A percentile compares a stretch with the other conserved stretches of the same genome.
Conservation (phyloP, 2,329 filamentous ascomycete species). For the Xylaria hypoxylon region DNA sequence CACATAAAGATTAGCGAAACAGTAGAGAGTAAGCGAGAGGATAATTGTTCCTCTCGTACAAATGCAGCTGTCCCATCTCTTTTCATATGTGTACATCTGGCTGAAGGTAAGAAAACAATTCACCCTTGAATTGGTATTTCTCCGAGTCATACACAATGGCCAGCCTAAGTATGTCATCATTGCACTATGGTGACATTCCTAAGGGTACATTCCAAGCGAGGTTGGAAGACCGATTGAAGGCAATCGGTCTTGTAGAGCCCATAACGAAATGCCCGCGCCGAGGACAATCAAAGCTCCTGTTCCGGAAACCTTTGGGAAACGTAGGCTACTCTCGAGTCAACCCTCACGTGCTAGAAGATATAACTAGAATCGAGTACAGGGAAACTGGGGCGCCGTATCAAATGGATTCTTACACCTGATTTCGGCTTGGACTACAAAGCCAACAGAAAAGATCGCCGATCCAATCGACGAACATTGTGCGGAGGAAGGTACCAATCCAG, state of each 20-base stretch:
- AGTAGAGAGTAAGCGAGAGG: not conserved
- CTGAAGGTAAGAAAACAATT: not conserved
- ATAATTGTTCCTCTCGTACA: not conserved
- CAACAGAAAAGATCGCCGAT: slow-evolving; percentile 53
- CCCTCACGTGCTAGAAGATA: not conserved
- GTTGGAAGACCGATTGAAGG: slow-evolving; percentile 16
- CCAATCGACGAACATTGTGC: slow-evolving; percentile 55
- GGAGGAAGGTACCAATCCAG: slow-evolving; percentile 53
- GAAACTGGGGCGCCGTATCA: not conserved
- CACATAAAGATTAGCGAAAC: not conserved
- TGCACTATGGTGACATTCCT: not conserved
- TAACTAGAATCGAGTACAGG: not conserved
- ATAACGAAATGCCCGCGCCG: slow-evolving; percentile 29
- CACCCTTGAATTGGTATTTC: not conserved
- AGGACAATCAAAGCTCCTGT: slow-evolving; percentile 30
- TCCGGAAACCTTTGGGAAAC: not conserved
- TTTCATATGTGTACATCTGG: not conserved
- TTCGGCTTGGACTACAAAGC: slow-evolving; percentile 47
- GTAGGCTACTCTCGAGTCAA: slow-evolving; percentile 26
- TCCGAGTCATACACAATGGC: not conserved
- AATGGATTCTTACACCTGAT: slow-evolving; percentile 48
- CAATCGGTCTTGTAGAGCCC: slow-evolving; percentile 29
- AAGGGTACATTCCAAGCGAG: slow-evolving; percentile 8
- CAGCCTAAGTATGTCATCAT: not conserved
- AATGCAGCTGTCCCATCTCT: not conserved